Evolutionary conservation across 1,284 basidiomycete genomes (phyloP), one percentile per base, ranked within the genome.

Genomic region (Ceratobasidium sp.): DNA sequence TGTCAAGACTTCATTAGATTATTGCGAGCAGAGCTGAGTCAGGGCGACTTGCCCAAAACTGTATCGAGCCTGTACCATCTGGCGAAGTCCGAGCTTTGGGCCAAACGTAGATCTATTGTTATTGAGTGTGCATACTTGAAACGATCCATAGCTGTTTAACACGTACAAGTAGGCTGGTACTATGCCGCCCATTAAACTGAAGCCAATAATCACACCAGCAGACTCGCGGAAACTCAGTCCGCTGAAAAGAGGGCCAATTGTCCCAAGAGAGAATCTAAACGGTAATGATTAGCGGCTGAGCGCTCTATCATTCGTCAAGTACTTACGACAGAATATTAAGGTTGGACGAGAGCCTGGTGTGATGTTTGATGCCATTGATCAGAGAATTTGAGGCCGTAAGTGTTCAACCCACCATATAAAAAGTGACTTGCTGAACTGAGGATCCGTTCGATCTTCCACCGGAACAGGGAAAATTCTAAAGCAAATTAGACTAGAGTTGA

Each of bases 81-180:
- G 95, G n/a, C 95, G 89, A 86, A 96, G 89, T 10, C 95, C 96
- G 0, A 93, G 87, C 83, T 91, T 92, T 0, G 94, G 93, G n/a
- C 96, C 95, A 90, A 94, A 96, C 54, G 92, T 94, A 15, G 91
- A 88, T 70, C 93, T 94, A 64, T 23, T 7, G 4, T 40, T 26
- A 23, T 84, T 83, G 54, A 84, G 7, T 1, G 13, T 66, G 28
- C 13, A 66, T 17, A 50, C 26, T 20, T 56, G 2, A 2, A 52
- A 54, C 77, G 77, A 28, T 40, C 33, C 33, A 33, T 33, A 33
- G 4, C 4, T 4, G 54, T 59, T 74, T 4, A 71, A 69, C 13
- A 83, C 90, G 81, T 81, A 91, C 89, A 92, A 82, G 80, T 92
- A 92, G 15, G 90, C 88, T 2, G 91, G 91, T 0, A 89, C 85